phyloP scores from a whole-genome alignment of 495 filamentous ascomycete genomes.

The Lasiosphaeria miniovina region DNA sequence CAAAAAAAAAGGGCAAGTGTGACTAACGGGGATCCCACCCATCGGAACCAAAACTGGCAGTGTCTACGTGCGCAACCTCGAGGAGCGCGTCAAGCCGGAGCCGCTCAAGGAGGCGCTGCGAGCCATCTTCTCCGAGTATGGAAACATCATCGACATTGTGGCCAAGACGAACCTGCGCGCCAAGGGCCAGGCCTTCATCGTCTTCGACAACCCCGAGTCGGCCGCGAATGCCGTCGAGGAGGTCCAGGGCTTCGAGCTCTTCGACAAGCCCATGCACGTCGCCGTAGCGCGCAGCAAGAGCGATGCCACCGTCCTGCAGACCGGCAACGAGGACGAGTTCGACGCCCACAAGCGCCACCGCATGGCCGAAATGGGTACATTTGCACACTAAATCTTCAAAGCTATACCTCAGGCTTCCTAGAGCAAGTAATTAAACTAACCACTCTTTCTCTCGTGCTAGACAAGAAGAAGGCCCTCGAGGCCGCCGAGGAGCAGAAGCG shows the following conservation, averaged over 20 bases:
- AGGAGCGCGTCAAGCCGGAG: constrained; percentile 86
- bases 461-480: constrained; percentile 87
- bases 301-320: constrained; percentile 77
- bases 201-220: constrained; percentile 76
- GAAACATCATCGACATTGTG: constrained; percentile 84
- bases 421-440: constrained; percentile 5
- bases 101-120: constrained; percentile 68
- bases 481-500: constrained; percentile 78
- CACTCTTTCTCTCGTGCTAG: constrained; percentile 41
- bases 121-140: constrained; percentile 87
- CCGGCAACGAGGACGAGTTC: constrained; percentile 74
- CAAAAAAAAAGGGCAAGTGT: constrained; percentile 1
- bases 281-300: constrained; percentile 82
- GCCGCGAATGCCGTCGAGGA: constrained; percentile 82
- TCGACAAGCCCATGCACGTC: constrained; percentile 87
- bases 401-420: background rate
- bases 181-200: constrained; percentile 95
- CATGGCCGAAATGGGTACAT: constrained; percentile 84
- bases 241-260: constrained; percentile 89
- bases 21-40: constrained; percentile 12
- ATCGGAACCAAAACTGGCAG: constrained; percentile 25
- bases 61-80: constrained; percentile 82
- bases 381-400: constrained; percentile 1
- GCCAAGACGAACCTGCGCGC: constrained; percentile 89
- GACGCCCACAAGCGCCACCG: constrained; percentile 83